Evolutionary conservation across 768 basidiomycete genomes (phyloP).

Genomic region (Glaciozyma antarctica): DNA sequence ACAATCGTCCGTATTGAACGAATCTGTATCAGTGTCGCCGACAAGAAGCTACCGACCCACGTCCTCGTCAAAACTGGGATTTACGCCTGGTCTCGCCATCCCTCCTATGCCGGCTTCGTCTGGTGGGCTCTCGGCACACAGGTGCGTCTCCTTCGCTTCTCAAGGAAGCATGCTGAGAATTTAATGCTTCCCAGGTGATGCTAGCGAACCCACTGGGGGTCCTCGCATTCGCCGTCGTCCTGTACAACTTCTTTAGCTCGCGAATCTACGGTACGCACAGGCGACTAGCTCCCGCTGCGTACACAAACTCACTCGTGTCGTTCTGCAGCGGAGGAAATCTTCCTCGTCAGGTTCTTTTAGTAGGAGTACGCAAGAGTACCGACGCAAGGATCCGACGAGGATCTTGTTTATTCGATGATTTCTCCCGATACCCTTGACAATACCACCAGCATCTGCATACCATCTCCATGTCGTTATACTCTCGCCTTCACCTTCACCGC

Average conservation of each 20-base stretch:
- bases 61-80: conserved; percentile 77
- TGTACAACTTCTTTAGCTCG: conserved; percentile 79
- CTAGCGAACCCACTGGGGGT: conserved; percentile 77
- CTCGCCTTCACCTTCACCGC: no score
- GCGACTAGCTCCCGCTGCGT: neutral
- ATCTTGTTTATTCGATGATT: conserved; percentile 70
- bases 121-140: conserved; percentile 97
- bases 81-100: conserved; percentile 81
- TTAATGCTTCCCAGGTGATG: conserved; percentile 44
- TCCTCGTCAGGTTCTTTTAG: conserved; percentile 79
- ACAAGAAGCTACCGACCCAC: conserved; percentile 62
- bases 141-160: conserved; percentile 6
- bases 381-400: conserved; percentile 65
- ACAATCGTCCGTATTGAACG: neutral
- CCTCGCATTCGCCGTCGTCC: conserved; percentile 53
- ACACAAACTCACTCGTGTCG: neutral
- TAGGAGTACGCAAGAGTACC: conserved; percentile 70
- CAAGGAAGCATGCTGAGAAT: neutral
- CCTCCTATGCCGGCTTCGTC: conserved; percentile 93
- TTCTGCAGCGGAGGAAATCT: conserved; percentile 65
- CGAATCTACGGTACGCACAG: conserved; percentile 61
- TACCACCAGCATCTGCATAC: neutral
- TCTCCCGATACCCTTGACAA: neutral
- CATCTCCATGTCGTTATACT: neutral
- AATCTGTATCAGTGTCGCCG: conserved; percentile 49